Evolutionary conservation across 1,284 basidiomycete genomes (phyloP), one percentile per base, ranked within the genome.

Genomic region (Bondarzewia mesenterica): DNA sequence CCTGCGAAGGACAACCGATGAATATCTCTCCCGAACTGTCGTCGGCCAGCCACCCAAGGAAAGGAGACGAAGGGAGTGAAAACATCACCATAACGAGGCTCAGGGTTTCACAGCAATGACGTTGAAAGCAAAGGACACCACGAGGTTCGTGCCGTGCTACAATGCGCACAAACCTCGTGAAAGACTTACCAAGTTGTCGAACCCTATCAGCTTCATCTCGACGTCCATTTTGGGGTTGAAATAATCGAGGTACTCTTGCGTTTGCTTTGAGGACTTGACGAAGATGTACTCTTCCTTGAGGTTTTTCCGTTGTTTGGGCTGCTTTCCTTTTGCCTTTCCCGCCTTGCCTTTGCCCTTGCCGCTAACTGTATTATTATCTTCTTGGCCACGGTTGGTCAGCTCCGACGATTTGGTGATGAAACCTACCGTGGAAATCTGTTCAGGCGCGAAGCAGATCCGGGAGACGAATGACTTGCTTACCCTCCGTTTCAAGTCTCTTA

Each of bases 401-500:
- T 5, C 29, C 20, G 27, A 18, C 22, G 14, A 50, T 71, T 3
- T 18, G 21, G 70, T 60, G 40, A 88, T 76, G 57, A 88, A 85
- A 10, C 75, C 86, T 88, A 52, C 39, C n/a, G 16, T 8, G 23
- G 20, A 25, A 29, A 8, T 20, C 40, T 32, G 8, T 42, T 23
- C 18, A 7, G 5, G 43, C 32, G 44, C 36, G 20, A 29, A 14
- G 36, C 12, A 7, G 42, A n/a, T 20, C 12, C 10, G 27, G 16
- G 14, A 41, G 12, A 2, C 18, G 20, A 6, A 46, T 14, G 7
- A 2, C 32, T 15, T 15, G 14, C 14, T 27, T 42, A 83, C 86
- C 85, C 72, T 89, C 82, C 25, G 70, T 69, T 60, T 88, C 82
- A 14, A 89, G 71, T 40, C 80, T 68, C 58, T 78, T 80, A 60